Conservation (phyloP, 2,329 filamentous ascomycete species). For the Chaetomium sp. region DNA sequence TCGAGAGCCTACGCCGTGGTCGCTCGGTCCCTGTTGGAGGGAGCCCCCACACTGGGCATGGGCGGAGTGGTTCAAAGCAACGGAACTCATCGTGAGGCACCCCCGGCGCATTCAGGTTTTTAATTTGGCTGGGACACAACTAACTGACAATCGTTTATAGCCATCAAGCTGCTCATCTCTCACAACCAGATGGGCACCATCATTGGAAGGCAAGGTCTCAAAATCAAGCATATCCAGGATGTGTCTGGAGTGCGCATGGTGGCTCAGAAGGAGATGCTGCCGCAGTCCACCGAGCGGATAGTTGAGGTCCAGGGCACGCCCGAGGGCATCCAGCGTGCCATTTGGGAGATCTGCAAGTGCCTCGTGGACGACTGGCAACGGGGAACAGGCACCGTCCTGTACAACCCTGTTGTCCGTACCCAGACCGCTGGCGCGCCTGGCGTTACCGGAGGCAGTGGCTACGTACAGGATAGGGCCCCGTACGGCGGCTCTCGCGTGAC, state of each 20-base stretch:
- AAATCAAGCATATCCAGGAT: slow-evolving; percentile 99
- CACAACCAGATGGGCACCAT: slow-evolving; percentile 99
- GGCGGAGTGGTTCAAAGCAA: slow-evolving; percentile 80
- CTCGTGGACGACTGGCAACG: slow-evolving; percentile 97
- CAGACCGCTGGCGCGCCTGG: slow-evolving; percentile 53
- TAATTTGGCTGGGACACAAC: slow-evolving; percentile 13
- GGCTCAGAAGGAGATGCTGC: slow-evolving; percentile 98
- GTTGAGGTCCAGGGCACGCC: slow-evolving; percentile 95
- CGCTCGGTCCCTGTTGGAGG: slow-evolving; percentile 83
- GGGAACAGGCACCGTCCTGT: slow-evolving; percentile 91
- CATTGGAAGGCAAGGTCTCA: slow-evolving; percentile 90
- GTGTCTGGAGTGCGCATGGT: slow-evolving; percentile 97
- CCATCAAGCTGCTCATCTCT: slow-evolving; percentile 95
- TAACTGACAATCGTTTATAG: slow-evolving; percentile 41
- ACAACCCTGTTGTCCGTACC: slow-evolving; percentile 91
- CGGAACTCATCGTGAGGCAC: slow-evolving; percentile 83
- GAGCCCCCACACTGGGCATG: slow-evolving; percentile 93
- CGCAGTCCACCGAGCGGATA: slow-evolving; percentile 95
- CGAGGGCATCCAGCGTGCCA: slow-evolving; percentile 88
- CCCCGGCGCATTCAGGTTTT: neutral
- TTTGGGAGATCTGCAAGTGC: slow-evolving; percentile 99
- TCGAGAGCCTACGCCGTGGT: slow-evolving; percentile 91
- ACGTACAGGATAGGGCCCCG: slow-evolving; percentile 44
- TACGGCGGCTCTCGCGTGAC: slow-evolving; percentile 66
- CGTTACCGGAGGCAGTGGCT: slow-evolving; percentile 37